Conservation (phyloP, 768 basidiomycete species). For the Kwoniella pini region DNA sequence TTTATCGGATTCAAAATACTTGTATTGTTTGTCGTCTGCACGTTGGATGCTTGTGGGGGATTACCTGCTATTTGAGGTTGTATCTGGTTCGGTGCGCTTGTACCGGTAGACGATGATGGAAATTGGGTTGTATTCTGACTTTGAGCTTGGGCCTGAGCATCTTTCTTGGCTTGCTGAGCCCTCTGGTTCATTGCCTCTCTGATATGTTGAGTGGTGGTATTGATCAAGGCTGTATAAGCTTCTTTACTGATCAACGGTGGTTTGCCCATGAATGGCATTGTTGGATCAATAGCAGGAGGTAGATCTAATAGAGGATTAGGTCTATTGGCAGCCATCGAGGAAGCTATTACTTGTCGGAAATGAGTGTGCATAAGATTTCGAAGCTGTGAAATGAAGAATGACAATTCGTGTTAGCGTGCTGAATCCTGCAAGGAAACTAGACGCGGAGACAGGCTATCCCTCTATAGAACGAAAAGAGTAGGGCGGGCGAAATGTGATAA, state of each 20-base stretch:
- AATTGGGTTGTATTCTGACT: not conserved
- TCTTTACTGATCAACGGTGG: slow-evolving; percentile 18
- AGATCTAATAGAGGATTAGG: slow-evolving; percentile 24
- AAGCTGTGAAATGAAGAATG: slow-evolving; percentile 10
- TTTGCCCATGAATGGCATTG: slow-evolving; percentile 12
- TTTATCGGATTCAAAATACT: too few relatives aligned
- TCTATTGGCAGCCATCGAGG: not conserved
- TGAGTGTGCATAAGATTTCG: slow-evolving; percentile 24
- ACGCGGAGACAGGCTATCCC: too few relatives aligned
- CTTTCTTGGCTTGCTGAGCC: not conserved
- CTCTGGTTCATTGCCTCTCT: slow-evolving; percentile 6
- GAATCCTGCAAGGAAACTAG: too few relatives aligned
- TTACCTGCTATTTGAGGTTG: not conserved
- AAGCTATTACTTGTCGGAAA: slow-evolving; percentile 19
- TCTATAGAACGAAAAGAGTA: too few relatives aligned
- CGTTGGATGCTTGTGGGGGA: too few relatives aligned
- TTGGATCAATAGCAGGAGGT: slow-evolving; percentile 20
- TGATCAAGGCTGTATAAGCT: slow-evolving; percentile 7
- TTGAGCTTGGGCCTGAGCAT: not conserved
- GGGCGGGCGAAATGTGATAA: not conserved
- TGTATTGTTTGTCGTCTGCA: too few relatives aligned
- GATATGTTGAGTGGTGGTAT: slow-evolving; percentile 13
- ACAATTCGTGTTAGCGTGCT: not conserved
- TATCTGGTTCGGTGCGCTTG: not conserved
- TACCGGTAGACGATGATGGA: not conserved